phyloP scores from a whole-genome alignment of 257 asterid species.

The Asclepias syriaca region DNA sequence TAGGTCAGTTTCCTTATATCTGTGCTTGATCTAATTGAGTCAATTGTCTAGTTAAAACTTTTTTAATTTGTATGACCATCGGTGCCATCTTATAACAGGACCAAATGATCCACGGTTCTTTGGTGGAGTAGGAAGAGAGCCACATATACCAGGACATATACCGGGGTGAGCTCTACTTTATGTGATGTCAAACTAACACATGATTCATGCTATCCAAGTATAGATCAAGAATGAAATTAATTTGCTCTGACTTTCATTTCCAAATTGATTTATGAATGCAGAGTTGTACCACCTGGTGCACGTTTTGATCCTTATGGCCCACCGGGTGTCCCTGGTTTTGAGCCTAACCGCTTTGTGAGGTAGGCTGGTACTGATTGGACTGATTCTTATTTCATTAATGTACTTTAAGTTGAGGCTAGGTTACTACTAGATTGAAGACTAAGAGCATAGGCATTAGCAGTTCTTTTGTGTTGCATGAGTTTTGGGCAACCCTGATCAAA shows the following conservation, averaged over 20 bases:
- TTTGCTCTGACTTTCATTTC: neutral
- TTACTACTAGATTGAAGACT: neutral
- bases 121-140: constrained; percentile 45
- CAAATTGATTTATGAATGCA: constrained; percentile 13
- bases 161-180: constrained; percentile 30
- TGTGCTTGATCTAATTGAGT: constrained; percentile 8
- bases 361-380: constrained; percentile 9
- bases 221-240: neutral
- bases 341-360: constrained; percentile 76
- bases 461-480: neutral
- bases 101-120: constrained; percentile 71
- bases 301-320: constrained; percentile 94
- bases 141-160: constrained; percentile 52
- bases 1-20: constrained; percentile 43
- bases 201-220: neutral
- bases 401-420: no score
- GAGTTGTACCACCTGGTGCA: constrained; percentile 85
- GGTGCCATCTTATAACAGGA: constrained; percentile 35
- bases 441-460: neutral
- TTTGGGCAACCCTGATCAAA: neutral
- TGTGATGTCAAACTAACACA: neutral
- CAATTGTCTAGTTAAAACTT: neutral
- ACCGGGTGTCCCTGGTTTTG: constrained; percentile 80
- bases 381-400: neutral
- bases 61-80: neutral